phyloP scores from a whole-genome alignment of 2,329 filamentous ascomycete species.

The Colletotrichum filicis region DNA sequence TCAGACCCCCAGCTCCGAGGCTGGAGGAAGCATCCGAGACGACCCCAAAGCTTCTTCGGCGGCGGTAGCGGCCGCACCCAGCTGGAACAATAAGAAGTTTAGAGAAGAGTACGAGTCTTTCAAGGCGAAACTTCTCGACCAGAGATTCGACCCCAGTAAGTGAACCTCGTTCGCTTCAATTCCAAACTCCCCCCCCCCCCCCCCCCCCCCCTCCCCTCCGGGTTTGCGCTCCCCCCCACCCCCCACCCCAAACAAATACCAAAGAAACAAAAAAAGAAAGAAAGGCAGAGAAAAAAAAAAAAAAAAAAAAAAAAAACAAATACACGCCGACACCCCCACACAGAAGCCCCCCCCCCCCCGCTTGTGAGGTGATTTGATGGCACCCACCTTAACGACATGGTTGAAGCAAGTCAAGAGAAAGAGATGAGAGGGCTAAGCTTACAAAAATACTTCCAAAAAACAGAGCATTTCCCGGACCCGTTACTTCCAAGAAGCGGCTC shows the following conservation, averaged over 20 bases:
- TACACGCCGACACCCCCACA: no score
- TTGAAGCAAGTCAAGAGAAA: neutral
- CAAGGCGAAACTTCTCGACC: constrained; percentile 54
- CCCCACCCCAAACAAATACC: no score
- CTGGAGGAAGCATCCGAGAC: constrained; percentile 35
- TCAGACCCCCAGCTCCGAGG: constrained; percentile 30
- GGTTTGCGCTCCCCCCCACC: no score
- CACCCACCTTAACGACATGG: neutral
- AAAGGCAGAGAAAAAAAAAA: no score
- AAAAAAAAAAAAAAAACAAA: no score
- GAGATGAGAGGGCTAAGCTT: neutral
- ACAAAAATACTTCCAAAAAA: neutral
- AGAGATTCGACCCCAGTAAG: constrained; percentile 56
- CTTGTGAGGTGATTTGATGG: no score
- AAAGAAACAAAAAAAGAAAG: no score
- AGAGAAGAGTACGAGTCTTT: constrained; percentile 55
- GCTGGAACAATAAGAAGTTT: constrained; percentile 49
- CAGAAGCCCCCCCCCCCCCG: no score
- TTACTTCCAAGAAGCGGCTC: constrained; percentile 50
- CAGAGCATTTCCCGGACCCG: constrained; percentile 58
- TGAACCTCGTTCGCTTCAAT: neutral
- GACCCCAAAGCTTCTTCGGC: constrained; percentile 38
- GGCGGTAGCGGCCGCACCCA: neutral
- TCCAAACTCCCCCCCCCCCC: neutral
- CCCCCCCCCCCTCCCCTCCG: no score